These are phyloP conservation scores for Neoboletus brunneissimus DNA, from an alignment of 768 basidiomycete species.

Conservation along the genomic window DNA sequence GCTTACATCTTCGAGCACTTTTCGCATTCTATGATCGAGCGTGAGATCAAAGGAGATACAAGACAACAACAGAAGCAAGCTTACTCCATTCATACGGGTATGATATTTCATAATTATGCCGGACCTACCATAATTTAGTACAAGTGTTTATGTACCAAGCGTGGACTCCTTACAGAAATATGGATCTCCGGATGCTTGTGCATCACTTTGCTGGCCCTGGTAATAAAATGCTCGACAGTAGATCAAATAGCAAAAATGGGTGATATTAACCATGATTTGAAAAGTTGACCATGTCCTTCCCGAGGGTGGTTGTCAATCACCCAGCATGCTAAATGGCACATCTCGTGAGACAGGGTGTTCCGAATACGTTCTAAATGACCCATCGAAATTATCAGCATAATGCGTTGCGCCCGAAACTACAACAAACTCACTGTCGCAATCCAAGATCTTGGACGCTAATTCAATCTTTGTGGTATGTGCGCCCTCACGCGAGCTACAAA, in stretches of 20 bases:
- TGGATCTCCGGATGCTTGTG: slow-evolving; percentile 62
- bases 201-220: slow-evolving; percentile 69
- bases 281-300: slow-evolving; percentile 71
- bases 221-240: neutral
- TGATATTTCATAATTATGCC: slow-evolving; percentile 71
- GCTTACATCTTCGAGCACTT: slow-evolving; percentile 61
- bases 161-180: slow-evolving; percentile 54
- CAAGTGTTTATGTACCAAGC: slow-evolving; percentile 3
- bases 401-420: neutral
- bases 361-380: slow-evolving; percentile 65
- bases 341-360: slow-evolving; percentile 84
- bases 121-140: slow-evolving; percentile 45
- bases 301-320: slow-evolving; percentile 66
- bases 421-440: slow-evolving; percentile 57
- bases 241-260: neutral
- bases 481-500: slow-evolving; percentile 52
- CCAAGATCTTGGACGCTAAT: slow-evolving; percentile 79
- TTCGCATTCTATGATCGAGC: slow-evolving; percentile 49
- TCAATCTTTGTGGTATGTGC: slow-evolving; percentile 64
- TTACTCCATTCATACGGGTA: slow-evolving; percentile 74
- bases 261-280: slow-evolving; percentile 62
- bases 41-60: slow-evolving; percentile 1
- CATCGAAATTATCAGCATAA: neutral
- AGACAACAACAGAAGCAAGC: slow-evolving; percentile 18
- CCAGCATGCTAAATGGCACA: slow-evolving; percentile 91